Evolutionary conservation across 441 rosid species (phyloP), one percentile per base, ranked within the genome.

Genomic region (Croton laevigatus): DNA sequence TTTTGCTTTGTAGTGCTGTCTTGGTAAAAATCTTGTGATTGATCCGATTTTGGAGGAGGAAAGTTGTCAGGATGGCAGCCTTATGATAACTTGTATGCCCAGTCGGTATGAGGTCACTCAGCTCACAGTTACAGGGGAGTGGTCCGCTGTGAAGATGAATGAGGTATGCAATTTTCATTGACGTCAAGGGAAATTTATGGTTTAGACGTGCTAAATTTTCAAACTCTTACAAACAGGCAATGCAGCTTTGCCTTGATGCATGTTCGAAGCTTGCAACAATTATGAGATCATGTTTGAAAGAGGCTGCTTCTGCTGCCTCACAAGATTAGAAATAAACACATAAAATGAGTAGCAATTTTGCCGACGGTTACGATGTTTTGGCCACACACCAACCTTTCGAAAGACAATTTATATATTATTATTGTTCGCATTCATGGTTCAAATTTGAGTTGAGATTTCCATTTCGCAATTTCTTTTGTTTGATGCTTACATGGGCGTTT

Each of bases 171-270:
- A 17, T 52, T 46, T 7, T 17, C 62, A 54, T 38, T 48, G 14
- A 12, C 10, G 10, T 40, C 42, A 40, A 7, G 10, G 1, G 1
- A 40, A 40, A 7, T 40, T 14, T 45, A 20, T 12, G 6, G 6
- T 46, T 20, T 34, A 8, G 34, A 45, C 38, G 14, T 49, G 8
- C 61, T 51, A 60, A 68, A 45, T 48, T 48, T 69, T 75, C 19
- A 27, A 27, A 27, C 7, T 72, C 73, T 74, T 19, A 54, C 67
- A 40, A 71, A 71, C 86, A 91, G 97, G 96, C 87, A 53, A 89
- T 86, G 94, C 89, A 88, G 84, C 91, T 91, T 45, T 86, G 90
- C 76, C 83, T 88, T 7, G 96, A 88, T 48, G 97, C 96, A 16
- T 83, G 89, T 76, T 78, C 89, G 3, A 88, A 89, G 82, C 96